phyloP scores from a whole-genome alignment of 2,329 filamentous ascomycete species.

The Grosmannia penicillata region DNA sequence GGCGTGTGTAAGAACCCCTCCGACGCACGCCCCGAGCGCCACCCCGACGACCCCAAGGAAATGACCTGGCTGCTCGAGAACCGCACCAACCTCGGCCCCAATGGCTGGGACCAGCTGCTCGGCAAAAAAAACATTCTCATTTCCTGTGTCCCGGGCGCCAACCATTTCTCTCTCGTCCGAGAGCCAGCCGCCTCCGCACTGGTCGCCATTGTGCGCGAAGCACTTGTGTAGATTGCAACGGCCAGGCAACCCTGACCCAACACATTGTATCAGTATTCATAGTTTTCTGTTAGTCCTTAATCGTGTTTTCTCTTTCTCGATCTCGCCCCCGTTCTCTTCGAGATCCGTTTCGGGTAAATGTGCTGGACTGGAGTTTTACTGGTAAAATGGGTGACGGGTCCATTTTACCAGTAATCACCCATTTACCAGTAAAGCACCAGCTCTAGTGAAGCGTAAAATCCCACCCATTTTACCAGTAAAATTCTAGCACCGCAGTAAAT shows the following conservation, averaged over 20 bases:
- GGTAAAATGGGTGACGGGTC: too few species aligned
- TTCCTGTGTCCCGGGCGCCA: neutral
- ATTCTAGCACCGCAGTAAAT: too few species aligned
- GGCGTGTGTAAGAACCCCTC: neutral
- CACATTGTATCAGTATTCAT: neutral
- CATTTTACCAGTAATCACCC: too few species aligned
- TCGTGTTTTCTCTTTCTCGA: neutral
- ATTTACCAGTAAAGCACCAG: too few species aligned
- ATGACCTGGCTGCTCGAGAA: neutral
- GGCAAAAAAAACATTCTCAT: neutral
- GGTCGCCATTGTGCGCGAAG: neutral
- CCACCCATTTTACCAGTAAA: too few species aligned
- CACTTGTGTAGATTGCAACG: neutral
- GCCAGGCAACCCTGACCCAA: neutral
- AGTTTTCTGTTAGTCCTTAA: neutral
- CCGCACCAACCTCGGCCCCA: neutral
- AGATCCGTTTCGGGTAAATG: neutral
- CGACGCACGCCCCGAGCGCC: neutral
- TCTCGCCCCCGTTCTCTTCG: neutral
- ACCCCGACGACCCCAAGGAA: neutral
- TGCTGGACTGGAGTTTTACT: too few species aligned
- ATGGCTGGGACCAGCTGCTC: neutral
- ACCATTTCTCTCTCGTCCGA: neutral
- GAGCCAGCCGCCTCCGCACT: neutral
- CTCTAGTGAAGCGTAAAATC: too few species aligned